Evolutionary conservation across 2,329 filamentous ascomycete species (phyloP), one percentile per base, ranked within the genome.

Genomic region (Fusarium duplospermum): DNA sequence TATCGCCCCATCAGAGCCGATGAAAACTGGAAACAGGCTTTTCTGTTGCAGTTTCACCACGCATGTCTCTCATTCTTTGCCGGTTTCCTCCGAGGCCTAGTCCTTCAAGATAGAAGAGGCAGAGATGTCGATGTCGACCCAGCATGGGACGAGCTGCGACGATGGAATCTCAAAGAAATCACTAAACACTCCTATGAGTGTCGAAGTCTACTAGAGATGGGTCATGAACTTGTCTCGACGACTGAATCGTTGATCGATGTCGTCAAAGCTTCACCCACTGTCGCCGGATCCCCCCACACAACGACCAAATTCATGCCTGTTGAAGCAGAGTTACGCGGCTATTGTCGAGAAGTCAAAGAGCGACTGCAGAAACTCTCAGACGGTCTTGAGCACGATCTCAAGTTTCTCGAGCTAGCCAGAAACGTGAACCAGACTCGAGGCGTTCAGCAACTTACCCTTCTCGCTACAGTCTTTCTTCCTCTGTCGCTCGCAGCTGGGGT

Each of bases 401-500:
- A 57, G 36, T 54, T 62, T 9, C 58, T 66, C 18, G 42, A 62
- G 3, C 47, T 66, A 3, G 22, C 64, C 22, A 27, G 58, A 27
- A 33, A 35, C n/a, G 22, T 47, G 16, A 54, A 57, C 18, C 64
- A 62, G 47, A 20, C 58, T 11, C 16, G 18, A 3, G 16, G 42
- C 31, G 65, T 67, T 16, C 35, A 67, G 29, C 33, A 18, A 24
- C 60, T 67, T 7, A 67, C 65, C 13, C 47, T 67, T 16, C 29
- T 67, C 7, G 59, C 65, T 38, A 67, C 65, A 2, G 47, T 63
- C 6, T 67, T 67, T 11, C 52, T 67, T 4, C 65, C 65, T 4
- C 29, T 67, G 2, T 63, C 59, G 5, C 65, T 67, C 33, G 31
- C 65, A 8, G 59, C 65, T 2, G 65, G 65, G 4, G 47, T 67